These are phyloP conservation scores for Lepiota brunneoincarnata DNA, from an alignment of 768 basidiomycete species.

Conservation along the genomic window DNA sequence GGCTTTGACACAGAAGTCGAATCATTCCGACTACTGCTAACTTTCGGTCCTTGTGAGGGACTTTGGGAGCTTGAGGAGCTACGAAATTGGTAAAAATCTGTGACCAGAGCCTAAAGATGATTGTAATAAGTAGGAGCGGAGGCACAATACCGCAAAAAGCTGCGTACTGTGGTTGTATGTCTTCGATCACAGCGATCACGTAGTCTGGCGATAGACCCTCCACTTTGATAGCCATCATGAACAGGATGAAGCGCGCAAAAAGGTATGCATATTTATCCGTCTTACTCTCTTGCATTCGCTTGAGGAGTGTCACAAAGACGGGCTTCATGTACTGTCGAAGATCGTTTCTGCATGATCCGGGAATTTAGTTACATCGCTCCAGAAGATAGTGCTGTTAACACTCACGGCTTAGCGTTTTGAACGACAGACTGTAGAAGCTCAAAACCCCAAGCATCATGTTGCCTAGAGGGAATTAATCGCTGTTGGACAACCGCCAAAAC, in stretches of 20 bases:
- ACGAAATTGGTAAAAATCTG: conserved; percentile 78
- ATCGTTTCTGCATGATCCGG: conserved; percentile 39
- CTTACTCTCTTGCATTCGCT: conserved; percentile 82
- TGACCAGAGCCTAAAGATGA: conserved; percentile 56
- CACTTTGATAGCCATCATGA: conserved; percentile 70
- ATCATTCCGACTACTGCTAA: conserved; percentile 78
- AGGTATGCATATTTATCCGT: conserved; percentile 86
- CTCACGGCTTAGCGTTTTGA: conserved; percentile 72
- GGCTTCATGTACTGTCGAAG: conserved; percentile 75
- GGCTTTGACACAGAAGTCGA: conserved; percentile 73
- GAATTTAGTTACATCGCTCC: background rate
- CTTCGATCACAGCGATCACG: conserved; percentile 74
- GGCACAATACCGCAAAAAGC: background rate
- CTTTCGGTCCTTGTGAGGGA: conserved; percentile 82
- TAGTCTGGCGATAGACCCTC: conserved; percentile 77
- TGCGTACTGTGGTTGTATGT: conserved; percentile 79
- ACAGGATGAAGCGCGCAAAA: conserved; percentile 77
- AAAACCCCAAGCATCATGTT: conserved; percentile 90
- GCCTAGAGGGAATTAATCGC: conserved; percentile 80
- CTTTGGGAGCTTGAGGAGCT: conserved; percentile 76
- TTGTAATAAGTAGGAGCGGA: background rate
- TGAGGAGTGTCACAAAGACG: conserved; percentile 75
- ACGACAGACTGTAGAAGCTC: conserved; percentile 83
- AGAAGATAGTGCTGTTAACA: conserved; percentile 15
- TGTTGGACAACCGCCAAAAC: conserved; percentile 90